Base-by-base conservation (phyloP, 208 protist species). In the Phytomonas francai region DNA sequence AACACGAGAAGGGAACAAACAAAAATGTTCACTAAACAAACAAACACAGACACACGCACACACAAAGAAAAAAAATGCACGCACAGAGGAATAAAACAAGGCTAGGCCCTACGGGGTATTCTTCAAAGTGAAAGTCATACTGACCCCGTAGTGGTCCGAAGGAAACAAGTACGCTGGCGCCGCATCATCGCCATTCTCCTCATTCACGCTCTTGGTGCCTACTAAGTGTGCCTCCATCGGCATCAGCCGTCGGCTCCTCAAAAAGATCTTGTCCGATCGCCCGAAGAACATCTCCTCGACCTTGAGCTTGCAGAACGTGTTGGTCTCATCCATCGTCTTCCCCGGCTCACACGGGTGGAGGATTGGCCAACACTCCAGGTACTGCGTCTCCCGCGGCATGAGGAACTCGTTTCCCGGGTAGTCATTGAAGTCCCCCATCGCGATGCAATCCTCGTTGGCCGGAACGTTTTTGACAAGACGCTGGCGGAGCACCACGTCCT, bases 401-500 rank as follows among this genome's bases (percentile, higher is more conserved):
- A 72, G 45, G 65, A 96, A 94, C 71, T 94, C 85, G 68, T 88
- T 93, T 57, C 76, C 80, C 25, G 91, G 91, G 84, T 87, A 94
- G 78, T 94, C 88, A 70, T 96, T 96, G 81, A 96, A 96, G 76
- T 96, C 91, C 8, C 91, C 91, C 88, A 96, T 93, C 8, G 81
- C 81, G 19, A 96, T 58, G 51, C 73, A 81, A 78, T 94, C 85
- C 27, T 75, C 79, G 36, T 33, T 64, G 12, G 4, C 9, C 22
- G 76, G 73, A 19, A 82, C 39, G 33, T 80, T 68, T 30, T 83
- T 84, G 22, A 68, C 76, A 67, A 94, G 72, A 34, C 74, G 72
- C 31, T 79, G 75, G 12, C 86, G 86, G 65, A 96, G 67, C 27
- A 74, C 76, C 9, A 79, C 72, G 65, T 94, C 87, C 66, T 96